Evolutionary conservation across 1,284 basidiomycete genomes (phyloP).

Genomic region (Ustilago nuda): DNA sequence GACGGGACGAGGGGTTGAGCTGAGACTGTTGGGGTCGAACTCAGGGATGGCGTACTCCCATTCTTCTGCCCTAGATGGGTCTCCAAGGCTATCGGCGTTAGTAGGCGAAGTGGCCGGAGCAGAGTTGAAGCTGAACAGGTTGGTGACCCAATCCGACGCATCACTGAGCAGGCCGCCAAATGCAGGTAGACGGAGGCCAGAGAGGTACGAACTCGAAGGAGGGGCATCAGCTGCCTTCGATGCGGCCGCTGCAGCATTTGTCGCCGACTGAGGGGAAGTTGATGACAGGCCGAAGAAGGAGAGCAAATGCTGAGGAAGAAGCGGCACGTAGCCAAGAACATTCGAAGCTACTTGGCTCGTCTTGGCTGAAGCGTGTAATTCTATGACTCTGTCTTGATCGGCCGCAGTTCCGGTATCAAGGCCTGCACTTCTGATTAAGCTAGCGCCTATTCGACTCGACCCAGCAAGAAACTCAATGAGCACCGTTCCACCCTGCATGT

Average conservation of each 20-base stretch:
- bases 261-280: background rate
- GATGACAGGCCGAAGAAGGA: constrained; percentile 38
- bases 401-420: constrained; percentile 5
- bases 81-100: background rate
- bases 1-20: constrained; percentile 49
- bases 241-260: background rate
- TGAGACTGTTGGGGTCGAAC: constrained; percentile 45
- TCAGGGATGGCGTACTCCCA: constrained; percentile 58
- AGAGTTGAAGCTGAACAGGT: constrained; percentile 21
- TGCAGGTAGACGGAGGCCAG: constrained; percentile 7
- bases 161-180: constrained; percentile 10
- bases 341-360: background rate
- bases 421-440: constrained; percentile 39
- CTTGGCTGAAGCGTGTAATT: background rate
- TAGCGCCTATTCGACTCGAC: constrained; percentile 48
- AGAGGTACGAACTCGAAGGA: constrained; percentile 14
- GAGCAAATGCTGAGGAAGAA: constrained; percentile 52
- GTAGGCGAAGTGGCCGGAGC: background rate
- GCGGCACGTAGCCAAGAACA: constrained; percentile 42
- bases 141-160: constrained; percentile 26
- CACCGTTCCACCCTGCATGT: constrained; percentile 59
- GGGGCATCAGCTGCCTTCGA: background rate
- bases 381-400: background rate
- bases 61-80: constrained; percentile 40
- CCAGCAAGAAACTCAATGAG: constrained; percentile 59